These are phyloP conservation scores for Ceratocystis lukuohia DNA, from an alignment of 2,329 filamentous ascomycete genomes.

Conservation along the genomic window DNA sequence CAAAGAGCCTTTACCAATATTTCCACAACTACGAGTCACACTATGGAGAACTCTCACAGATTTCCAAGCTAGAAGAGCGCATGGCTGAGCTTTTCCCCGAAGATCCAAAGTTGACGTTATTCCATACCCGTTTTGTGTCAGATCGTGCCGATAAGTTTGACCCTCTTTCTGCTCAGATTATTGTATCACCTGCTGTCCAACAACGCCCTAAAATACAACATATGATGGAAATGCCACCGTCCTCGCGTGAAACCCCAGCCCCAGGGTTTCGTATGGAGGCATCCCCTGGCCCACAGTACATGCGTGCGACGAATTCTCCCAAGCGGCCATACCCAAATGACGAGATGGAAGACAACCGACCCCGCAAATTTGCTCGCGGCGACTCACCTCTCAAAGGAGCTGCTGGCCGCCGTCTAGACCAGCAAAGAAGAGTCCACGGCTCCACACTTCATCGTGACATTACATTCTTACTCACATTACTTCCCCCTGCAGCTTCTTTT, in stretches of 20 bases:
- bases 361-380: constrained; percentile 77
- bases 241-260: constrained; percentile 35
- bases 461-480: constrained; percentile 53
- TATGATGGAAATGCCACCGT: constrained; percentile 35
- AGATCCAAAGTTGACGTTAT: constrained; percentile 63
- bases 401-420: constrained; percentile 70
- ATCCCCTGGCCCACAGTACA: constrained; percentile 32
- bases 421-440: constrained; percentile 51
- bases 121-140: constrained; percentile 60
- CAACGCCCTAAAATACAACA: constrained; percentile 47
- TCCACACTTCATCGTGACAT: constrained; percentile 61
- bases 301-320: constrained; percentile 39
- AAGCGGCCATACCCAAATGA: constrained; percentile 51
- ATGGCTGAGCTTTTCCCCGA: constrained; percentile 91
- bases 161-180: constrained; percentile 64
- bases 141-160: constrained; percentile 51
- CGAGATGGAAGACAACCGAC: constrained; percentile 60
- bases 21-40: constrained; percentile 93
- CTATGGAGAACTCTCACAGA: constrained; percentile 83
- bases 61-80: constrained; percentile 77
- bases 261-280: constrained; percentile 25
- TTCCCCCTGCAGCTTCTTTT: constrained; percentile 44
- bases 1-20: constrained; percentile 76
- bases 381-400: constrained; percentile 87
- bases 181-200: constrained; percentile 70